Base-by-base conservation (phyloP, 192 early-diverging fungal genomes). In the Rhizophagus sp. region DNA sequence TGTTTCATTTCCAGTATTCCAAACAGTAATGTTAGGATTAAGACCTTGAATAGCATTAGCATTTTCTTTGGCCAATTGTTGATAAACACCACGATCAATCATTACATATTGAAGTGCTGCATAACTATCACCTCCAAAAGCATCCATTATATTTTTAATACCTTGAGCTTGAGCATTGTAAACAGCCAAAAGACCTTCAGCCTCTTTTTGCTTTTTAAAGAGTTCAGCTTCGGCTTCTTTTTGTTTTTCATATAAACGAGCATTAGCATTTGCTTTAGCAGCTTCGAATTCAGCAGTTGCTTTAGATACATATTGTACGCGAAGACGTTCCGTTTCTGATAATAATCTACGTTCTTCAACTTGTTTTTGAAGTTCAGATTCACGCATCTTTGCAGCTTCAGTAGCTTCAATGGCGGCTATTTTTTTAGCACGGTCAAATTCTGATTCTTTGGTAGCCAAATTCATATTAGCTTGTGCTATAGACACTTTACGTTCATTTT, bases 1-100 rank as follows among this genome's bases (percentile, higher is more conserved):
- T 57, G 15, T 17, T 19, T 57, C 52, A 57, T 86, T 87, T 7
- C 52, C 52, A 2, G 52, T 57, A 80, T 88, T 88, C 88, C 88
- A 88, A 2, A 88, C 86, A 17, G 85, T 84, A 71, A 88, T 88
- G 77, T 88, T 88, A 70, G 88, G 88, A 17, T 89, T 73, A 44
- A 88, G 82, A 22, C 88, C 88, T 47, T 83, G 76, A 66, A 88
- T 83, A 13, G 88, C 88, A 49, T 85, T 83, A 65, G 88, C 88
- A 79, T 89, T 89, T 57, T 82, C 66, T 34, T 82, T 80, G 47
- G 88, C 88, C 39, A 89, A 79, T 6, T 88, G 87, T 50, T 84
- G 80, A 75, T 81, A 89, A 72, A 86, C 68, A 66, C 88, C 88
- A 33, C 81, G 66, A 50, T 89, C 88, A 71, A 89, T 64, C 88